Base-by-base conservation (phyloP, 768 basidiomycete genomes). In the Scleroderma citrinum region DNA sequence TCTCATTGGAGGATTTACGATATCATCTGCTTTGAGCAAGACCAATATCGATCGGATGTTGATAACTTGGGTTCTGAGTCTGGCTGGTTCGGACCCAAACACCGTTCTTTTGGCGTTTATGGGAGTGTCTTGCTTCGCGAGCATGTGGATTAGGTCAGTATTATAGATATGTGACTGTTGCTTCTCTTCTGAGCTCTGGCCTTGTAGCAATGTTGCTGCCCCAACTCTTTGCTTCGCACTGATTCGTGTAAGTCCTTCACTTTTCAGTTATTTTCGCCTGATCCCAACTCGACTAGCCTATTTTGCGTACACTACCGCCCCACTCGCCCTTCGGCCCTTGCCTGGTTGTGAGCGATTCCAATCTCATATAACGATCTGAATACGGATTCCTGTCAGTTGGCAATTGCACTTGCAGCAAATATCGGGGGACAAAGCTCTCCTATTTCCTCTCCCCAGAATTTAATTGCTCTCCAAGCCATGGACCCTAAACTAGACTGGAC, bases 341-440 rank as follows among this genome's bases (percentile, higher is more conserved):
- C 61, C 74, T 98, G 47, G 92, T 99, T 56, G 92, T 94, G 60
- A 71, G 91, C 71, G 30, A 19, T n/a, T 5, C 13, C 0, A 29
- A 19, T 23, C 2, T 2, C 8, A 11, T 5, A 7, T 11, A 32
- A 5, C 23, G n/a, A 29, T 43, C 37, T 24, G 29, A 16, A 10
- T n/a, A 26, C 44, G 56, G 41, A 61, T 23, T 11, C 21, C 13
- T 17, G 34, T 5, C 53, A 96, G 92, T 78, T 99, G 46, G 94
- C 87, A 7, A 98, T 99, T 56, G 95, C 96, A 1, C 78, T 99
- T n/a, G 93, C 95, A 0, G 92, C 94, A 17, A 99, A 98, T 62
- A 93, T 98, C 51, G 96, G 96, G 12, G 96, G 96, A 0, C 94
- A 97, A 67, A 89, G 86, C 44, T 97, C 94, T 1, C 95, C 94